Percentiles rank a stretch among this genome's conserved stretches.
These are phyloP conservation scores for Boletus vermiculosoides DNA, from an alignment of 768 basidiomycete genomes.

Conservation along the genomic window DNA sequence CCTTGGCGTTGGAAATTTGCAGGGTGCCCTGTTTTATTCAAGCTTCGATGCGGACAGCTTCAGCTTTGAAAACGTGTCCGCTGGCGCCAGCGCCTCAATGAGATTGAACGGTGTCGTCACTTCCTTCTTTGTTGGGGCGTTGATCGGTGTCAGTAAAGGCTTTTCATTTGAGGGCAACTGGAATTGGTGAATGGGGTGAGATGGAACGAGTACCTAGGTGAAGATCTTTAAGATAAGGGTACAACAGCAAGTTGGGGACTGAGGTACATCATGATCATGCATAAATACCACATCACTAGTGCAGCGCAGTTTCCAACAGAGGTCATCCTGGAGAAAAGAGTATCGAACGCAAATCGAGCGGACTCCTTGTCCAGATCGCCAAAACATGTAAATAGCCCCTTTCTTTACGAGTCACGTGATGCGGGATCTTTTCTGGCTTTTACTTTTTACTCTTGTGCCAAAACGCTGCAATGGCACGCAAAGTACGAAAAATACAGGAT, in stretches of 20 bases:
- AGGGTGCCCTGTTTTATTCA: neutral
- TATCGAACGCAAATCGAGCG: no score
- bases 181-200: neutral
- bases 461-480: slow-evolving; percentile 18
- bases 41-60: neutral
- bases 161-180: neutral
- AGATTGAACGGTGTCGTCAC: neutral
- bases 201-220: neutral
- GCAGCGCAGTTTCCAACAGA: neutral
- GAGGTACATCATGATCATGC: neutral
- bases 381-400: neutral
- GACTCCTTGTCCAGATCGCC: no score
- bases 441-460: neutral
- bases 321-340: neutral
- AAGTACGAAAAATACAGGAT: slow-evolving; percentile 12
- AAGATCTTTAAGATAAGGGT: neutral
- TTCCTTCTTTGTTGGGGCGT: neutral
- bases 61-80: neutral
- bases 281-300: neutral
- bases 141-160: neutral
- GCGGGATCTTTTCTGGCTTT: neutral
- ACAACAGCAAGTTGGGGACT: no score
- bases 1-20: neutral
- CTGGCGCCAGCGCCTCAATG: neutral
- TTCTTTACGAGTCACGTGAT: neutral